Base-by-base conservation (phyloP, 306 rosid species). In the Chamaecrista fasciculata region DNA sequence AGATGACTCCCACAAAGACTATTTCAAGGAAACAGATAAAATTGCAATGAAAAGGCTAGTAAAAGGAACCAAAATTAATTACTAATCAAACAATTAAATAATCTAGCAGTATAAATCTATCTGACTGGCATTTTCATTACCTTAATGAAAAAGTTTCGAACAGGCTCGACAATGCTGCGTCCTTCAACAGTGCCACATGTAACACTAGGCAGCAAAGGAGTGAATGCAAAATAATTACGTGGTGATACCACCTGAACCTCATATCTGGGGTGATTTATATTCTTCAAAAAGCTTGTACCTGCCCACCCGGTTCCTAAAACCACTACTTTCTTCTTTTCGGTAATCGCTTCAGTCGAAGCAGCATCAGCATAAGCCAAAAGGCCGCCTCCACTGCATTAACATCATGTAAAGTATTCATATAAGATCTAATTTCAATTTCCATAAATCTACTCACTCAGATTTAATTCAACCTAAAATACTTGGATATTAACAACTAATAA, bases 291-390 rank as follows among this genome's bases (percentile, higher is more conserved):
- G 77, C 94, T 90, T 2, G 98, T 93, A 24, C 84, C 90, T 19
- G 97, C 98, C 98, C 98, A 93, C n/a, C 98, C 98, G 18, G 97
- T 93, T 72, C 98, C 98, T 59, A 93, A 89, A 39, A 93, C 89
- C 48, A 93, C 96, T 73, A 93, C 93, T 73, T 83, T 90, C 78
- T 92, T 89, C 79, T 78, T 90, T 63, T 79, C 84, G 9, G 62
- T 69, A 39, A 73, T 86, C 25, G 43, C 81, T 67, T 70, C 88
- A 7, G 81, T 65, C 1, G 85, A 19, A 25, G 33, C 76, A 14
- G 57, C 83, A 61, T 83, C 91, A 3, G 91, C 87, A 66, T 83
- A 93, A 14, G 91, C 97, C 77, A 85, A 57, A 56, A 85, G 76
- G 3, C 93, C 86, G 7, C 58, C 58, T 10, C 98, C 96, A 82